Percentiles rank a stretch among this genome's conserved stretches.
These are phyloP conservation scores for Mallotus repandus DNA, from an alignment of 441 rosid genomes.

Conservation along the genomic window DNA sequence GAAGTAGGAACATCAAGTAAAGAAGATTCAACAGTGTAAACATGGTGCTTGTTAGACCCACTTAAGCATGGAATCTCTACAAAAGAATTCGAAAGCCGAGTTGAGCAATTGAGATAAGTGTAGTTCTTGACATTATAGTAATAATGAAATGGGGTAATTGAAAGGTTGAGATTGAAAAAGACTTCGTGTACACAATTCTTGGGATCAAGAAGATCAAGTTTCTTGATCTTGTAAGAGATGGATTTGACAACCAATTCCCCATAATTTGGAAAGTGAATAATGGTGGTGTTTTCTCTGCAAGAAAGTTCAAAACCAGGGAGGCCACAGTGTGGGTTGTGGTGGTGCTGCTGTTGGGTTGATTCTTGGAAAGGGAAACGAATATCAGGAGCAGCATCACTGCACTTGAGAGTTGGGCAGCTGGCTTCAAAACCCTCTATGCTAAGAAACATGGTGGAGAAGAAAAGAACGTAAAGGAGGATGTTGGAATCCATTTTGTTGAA, in stretches of 20 bases:
- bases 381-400: constrained; percentile 29
- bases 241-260: constrained; percentile 49
- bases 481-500: constrained; percentile 29
- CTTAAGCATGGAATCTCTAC: constrained; percentile 54
- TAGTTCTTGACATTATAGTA: constrained; percentile 42
- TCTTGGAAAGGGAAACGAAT: constrained; percentile 46
- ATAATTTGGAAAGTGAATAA: constrained; percentile 45
- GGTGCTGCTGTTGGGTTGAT: constrained; percentile 22
- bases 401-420: constrained; percentile 23
- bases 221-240: constrained; percentile 34
- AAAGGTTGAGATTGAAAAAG: constrained; percentile 60
- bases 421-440: constrained; percentile 19
- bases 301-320: constrained; percentile 37
- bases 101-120: constrained; percentile 61
- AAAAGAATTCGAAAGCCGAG: constrained; percentile 28
- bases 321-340: constrained; percentile 17
- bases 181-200: constrained; percentile 51
- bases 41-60: constrained; percentile 28
- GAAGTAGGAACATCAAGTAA: constrained; percentile 24
- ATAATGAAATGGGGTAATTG: constrained; percentile 49
- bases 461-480: constrained; percentile 19
- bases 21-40: constrained; percentile 43
- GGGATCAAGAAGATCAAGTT: constrained; percentile 49
- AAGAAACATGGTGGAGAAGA: constrained; percentile 19
- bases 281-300: constrained; percentile 44